Conservation (phyloP, 768 basidiomycete species). For the Tricholomella constricta region DNA sequence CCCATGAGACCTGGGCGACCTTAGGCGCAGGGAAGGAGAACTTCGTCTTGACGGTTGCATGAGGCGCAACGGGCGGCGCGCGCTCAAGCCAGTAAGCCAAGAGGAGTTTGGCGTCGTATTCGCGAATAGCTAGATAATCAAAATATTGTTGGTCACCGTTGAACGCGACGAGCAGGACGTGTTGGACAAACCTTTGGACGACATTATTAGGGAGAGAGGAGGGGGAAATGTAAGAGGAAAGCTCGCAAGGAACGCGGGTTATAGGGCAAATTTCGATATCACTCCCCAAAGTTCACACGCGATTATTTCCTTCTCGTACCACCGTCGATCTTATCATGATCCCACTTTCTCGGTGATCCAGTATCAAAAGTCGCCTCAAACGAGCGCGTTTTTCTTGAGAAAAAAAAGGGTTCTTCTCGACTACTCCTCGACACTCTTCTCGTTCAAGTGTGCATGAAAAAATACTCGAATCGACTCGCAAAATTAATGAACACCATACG, state of each 20-base stretch:
- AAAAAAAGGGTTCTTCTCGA: too few species aligned
- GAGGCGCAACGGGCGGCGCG: conserved; percentile 75
- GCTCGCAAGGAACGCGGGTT: conserved; percentile 18
- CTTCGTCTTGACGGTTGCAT: conserved; percentile 52
- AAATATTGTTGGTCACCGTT: conserved; percentile 9
- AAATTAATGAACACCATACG: background rate
- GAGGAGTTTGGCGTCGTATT: conserved; percentile 98
- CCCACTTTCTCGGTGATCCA: conserved; percentile 6
- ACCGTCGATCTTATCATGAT: conserved; percentile 13
- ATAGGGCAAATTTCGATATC: conserved; percentile 20
- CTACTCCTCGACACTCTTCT: background rate
- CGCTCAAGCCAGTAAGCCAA: conserved; percentile 97
- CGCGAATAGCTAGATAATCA: conserved; percentile 65
- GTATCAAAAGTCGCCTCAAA: background rate
- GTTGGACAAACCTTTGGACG: conserved; percentile 41
- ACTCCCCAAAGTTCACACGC: conserved; percentile 29
- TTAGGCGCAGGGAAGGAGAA: conserved; percentile 68
- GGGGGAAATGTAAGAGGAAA: conserved; percentile 16
- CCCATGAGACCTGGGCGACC: conserved; percentile 90
- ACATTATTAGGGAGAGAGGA: conserved; percentile 36
- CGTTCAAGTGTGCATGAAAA: background rate
- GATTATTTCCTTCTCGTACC: conserved; percentile 20
- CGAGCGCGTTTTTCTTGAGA: background rate
- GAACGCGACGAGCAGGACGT: background rate
- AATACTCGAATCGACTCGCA: background rate